phyloP scores from a whole-genome alignment of 805 yeast species.

The Zygosaccharomyces bisporus region DNA sequence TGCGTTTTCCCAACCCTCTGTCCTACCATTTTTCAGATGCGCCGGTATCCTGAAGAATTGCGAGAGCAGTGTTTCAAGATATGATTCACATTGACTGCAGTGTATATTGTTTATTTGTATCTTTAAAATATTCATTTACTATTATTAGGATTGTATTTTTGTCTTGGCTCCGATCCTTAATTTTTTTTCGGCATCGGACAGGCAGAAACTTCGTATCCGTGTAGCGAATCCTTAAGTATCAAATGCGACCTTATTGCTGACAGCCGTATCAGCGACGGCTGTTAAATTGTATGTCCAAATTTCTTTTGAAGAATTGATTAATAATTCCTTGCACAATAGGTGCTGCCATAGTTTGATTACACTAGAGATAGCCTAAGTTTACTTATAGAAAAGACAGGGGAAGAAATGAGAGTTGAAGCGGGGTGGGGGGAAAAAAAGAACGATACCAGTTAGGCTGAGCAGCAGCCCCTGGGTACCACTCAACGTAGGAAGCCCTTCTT shows the following conservation, averaged over 20 bases:
- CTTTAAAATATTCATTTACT: slow-evolving; percentile 24
- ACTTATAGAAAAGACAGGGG: not conserved
- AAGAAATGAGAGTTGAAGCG: not conserved
- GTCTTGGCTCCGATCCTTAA: not conserved
- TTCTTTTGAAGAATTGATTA: not conserved
- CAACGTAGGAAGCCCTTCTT: slow-evolving; percentile 80
- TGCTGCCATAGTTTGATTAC: not conserved
- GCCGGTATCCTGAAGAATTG: slow-evolving; percentile 17
- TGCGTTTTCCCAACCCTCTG: not conserved
- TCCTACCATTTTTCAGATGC: not conserved
- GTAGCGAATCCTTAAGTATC: not conserved
- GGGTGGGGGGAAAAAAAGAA: not conserved
- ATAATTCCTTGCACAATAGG: not conserved
- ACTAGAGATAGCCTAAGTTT: not conserved
- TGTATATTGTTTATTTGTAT: slow-evolving; percentile 43
- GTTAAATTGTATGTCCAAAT: not conserved
- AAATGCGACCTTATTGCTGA: slow-evolving; percentile 1
- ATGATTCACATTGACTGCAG: slow-evolving; percentile 49
- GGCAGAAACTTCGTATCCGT: not conserved
- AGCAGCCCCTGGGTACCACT: not conserved
- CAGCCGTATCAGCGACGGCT: not conserved
- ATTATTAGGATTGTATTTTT: not conserved
- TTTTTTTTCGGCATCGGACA: not conserved
- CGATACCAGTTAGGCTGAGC: not conserved
- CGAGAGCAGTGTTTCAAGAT: slow-evolving; percentile 35